Base-by-base conservation (phyloP, 2,329 filamentous ascomycete genomes). In the Seiridium unicorne region DNA sequence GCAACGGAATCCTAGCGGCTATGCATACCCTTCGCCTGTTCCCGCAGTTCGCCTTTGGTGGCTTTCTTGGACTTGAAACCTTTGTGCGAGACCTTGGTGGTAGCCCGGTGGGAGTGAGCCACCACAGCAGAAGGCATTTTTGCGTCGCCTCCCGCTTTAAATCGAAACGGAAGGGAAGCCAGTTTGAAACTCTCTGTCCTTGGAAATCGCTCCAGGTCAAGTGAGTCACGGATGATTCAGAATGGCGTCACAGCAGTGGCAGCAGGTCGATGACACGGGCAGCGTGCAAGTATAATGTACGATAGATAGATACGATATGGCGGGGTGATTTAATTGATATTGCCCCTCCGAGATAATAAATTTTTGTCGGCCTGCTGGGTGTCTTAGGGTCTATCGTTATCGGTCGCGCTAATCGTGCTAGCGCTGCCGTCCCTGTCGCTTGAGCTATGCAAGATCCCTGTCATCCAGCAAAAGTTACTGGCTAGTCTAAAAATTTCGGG, bases 11-110 rank as follows among this genome's bases (percentile, higher is more conserved):
- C 18, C 18, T 26, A 26, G 18, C 18, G 18, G 18, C 18, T 51
- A 51, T 60, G 51, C 69, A 57, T 76, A 93, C 92, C 93, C 82
- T 98, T 98, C 61, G 88, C 84, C 65, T 87, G 83, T 65, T 97
- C 92, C 73, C 95, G 92, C 71, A 97, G 76, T 60, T 92, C 86
- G 70, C 91, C 88, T 76, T 98, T 98, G 63, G 91, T 92, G 46
- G 93, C 86, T 80, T 97, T 93, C 73, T 89, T 89, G 61, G 92
- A 92, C 79, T 99, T 99, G 84, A 93, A 99, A 34, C 89, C 75
- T 81, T 99, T 99, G 78, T 97, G 88, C 66, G 84, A 79, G 70
- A 87, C 81, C 82, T 98, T 99, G 58, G 93, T 97, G 61, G 93
- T 97, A 71, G 91, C 91, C 74, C 94, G 86, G 77, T 99, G 95